Evolutionary conservation across 768 basidiomycete species (phyloP).

Genomic region (Serendipita sp.): DNA sequence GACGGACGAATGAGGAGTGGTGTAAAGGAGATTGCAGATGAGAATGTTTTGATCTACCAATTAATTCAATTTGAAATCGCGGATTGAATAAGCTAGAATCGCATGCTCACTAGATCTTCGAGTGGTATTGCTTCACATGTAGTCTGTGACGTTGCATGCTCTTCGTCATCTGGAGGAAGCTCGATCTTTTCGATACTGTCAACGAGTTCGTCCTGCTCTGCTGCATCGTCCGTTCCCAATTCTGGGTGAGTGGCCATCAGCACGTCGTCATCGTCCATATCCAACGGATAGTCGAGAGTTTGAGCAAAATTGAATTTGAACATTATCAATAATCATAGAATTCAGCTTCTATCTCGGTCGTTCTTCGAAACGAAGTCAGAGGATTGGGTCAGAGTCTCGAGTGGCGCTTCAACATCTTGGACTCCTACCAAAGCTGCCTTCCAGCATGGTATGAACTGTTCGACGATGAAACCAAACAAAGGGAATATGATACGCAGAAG

Average conservation of each 20-base stretch:
- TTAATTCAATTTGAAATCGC: too few species aligned
- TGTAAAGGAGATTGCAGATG: slow-evolving; percentile 65
- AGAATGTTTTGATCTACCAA: slow-evolving; percentile 61
- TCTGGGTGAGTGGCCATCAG: neutral
- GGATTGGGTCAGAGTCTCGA: too few species aligned
- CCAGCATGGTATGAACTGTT: too few species aligned
- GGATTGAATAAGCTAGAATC: too few species aligned
- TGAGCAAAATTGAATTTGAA: slow-evolving; percentile 7
- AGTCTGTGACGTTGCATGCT: neutral
- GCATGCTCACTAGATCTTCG: slow-evolving; percentile 9
- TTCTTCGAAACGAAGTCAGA: too few species aligned
- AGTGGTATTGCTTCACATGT: slow-evolving; percentile 9
- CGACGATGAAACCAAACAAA: too few species aligned
- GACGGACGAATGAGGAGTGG: slow-evolving; percentile 40
- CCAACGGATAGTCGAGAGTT: neutral
- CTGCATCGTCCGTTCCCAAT: too few species aligned
- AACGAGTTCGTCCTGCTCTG: neutral
- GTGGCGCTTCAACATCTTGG: too few species aligned
- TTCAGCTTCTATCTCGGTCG: too few species aligned
- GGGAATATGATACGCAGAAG: too few species aligned
- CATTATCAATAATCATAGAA: neutral
- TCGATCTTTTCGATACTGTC: neutral
- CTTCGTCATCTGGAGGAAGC: neutral
- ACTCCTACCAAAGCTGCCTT: too few species aligned
- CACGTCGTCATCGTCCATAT: slow-evolving; percentile 5